Conservation (phyloP, 768 basidiomycete species). For the Suillus ampliporus region DNA sequence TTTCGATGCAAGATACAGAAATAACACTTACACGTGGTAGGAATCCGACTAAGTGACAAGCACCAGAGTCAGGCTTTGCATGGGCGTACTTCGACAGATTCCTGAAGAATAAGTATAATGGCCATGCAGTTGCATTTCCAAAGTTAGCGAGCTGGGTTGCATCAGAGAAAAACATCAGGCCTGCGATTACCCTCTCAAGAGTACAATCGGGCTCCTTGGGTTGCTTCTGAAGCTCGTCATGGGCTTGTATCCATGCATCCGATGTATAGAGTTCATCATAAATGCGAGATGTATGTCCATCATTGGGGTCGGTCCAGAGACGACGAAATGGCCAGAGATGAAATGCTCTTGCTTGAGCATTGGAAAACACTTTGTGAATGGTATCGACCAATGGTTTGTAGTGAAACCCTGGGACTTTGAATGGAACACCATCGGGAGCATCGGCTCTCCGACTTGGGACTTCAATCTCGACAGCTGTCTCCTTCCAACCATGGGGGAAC, state of each 20-base stretch:
- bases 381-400: conserved; percentile 20
- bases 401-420: conserved; percentile 17
- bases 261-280: conserved; percentile 28
- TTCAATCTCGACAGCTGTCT: not conserved
- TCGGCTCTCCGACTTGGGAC: not conserved
- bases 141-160: conserved; percentile 9
- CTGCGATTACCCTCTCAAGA: conserved; percentile 15
- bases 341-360: conserved; percentile 15
- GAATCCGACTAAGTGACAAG: conserved; percentile 22
- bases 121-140: conserved; percentile 18
- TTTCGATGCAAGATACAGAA: not conserved
- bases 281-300: conserved; percentile 11
- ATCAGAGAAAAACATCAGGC: conserved; percentile 16
- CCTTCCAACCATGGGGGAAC: not conserved
- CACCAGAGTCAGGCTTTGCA: conserved; percentile 10
- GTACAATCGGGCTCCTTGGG: conserved; percentile 16
- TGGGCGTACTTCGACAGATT: conserved; percentile 25
- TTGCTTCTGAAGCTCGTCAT: conserved; percentile 22
- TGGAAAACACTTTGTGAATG: conserved; percentile 14
- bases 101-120: conserved; percentile 23
- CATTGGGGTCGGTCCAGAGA: conserved; percentile 12
- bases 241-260: conserved; percentile 20
- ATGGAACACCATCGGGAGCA: not conserved
- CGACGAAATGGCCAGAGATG: conserved; percentile 31
- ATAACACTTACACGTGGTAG: conserved; percentile 13